A percentile compares a stretch with the other conserved stretches of the same genome.
Evolutionary conservation across 2,329 filamentous ascomycete genomes (phyloP).

Genomic region (Dactylellina drechsleri): DNA sequence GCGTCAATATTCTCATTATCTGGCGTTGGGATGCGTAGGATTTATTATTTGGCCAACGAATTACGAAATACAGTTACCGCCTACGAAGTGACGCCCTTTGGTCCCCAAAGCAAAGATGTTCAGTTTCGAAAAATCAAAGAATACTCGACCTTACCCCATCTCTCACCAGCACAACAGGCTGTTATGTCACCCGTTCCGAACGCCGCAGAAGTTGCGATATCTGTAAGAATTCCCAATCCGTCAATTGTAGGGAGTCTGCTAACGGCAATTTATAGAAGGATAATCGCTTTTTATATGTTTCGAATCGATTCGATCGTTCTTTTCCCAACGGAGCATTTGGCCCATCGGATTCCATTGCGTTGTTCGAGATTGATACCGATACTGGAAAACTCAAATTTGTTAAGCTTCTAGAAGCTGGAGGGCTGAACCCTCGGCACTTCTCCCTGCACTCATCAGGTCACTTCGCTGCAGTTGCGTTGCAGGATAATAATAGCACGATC

Average conservation of each 20-base stretch:
- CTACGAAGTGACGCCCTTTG: constrained; percentile 62
- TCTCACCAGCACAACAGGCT: constrained; percentile 15
- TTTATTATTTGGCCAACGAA: constrained; percentile 72
- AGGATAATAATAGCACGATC: constrained; percentile 70
- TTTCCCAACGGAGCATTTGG: constrained; percentile 61
- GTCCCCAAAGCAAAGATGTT: constrained; percentile 61
- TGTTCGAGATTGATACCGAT: constrained; percentile 67
- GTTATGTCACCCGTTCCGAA: constrained; percentile 58
- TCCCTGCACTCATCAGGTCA: constrained; percentile 72
- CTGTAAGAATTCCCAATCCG: constrained; percentile 64
- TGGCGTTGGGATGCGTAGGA: constrained; percentile 60
- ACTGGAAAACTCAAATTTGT: constrained; percentile 69
- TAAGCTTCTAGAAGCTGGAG: constrained; percentile 72
- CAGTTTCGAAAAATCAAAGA: constrained; percentile 63
- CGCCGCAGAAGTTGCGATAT: constrained; percentile 69
- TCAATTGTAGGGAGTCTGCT: not conserved
- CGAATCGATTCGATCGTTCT: constrained; percentile 72
- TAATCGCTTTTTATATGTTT: constrained; percentile 72
- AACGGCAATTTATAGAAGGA: constrained; percentile 65
- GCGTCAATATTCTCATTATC: constrained; percentile 57
- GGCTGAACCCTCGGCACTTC: constrained; percentile 74
- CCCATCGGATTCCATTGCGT: constrained; percentile 73
- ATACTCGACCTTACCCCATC: constrained; percentile 64
- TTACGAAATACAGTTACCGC: constrained; percentile 69
- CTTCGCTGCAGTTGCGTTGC: constrained; percentile 73